Percentiles rank a stretch among this genome's conserved stretches.
These are phyloP conservation scores for Dipodascopsis uninucleata DNA, from an alignment of 805 yeast species.

Conservation along the genomic window DNA sequence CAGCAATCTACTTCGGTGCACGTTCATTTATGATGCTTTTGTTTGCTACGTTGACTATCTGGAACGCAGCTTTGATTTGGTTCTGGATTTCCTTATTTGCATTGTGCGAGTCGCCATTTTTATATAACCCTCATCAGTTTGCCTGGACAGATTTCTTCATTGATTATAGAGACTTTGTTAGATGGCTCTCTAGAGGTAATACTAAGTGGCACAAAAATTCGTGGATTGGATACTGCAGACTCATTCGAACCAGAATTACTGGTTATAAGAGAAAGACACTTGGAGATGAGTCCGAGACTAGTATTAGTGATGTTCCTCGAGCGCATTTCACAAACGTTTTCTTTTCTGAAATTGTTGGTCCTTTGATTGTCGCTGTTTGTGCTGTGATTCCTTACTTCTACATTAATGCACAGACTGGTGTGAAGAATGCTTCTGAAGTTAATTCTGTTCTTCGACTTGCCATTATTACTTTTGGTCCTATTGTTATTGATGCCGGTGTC, in stretches of 20 bases:
- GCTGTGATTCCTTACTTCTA: constrained; percentile 71
- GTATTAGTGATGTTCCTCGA: constrained; percentile 62
- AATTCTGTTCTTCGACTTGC: constrained; percentile 61
- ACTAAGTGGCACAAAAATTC: constrained; percentile 61
- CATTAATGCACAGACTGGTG: constrained; percentile 86
- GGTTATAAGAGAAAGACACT: constrained; percentile 79
- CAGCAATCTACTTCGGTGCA: constrained; percentile 76
- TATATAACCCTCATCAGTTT: constrained; percentile 97
- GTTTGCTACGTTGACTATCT: constrained; percentile 75
- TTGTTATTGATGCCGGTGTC: constrained; percentile 84
- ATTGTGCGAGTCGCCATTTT: constrained; percentile 83
- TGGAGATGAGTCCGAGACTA: constrained; percentile 63
- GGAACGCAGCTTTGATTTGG: constrained; percentile 95
- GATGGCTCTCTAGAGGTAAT: constrained; percentile 84
- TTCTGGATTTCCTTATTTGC: constrained; percentile 94
- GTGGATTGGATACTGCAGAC: constrained; percentile 74
- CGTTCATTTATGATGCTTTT: constrained; percentile 63
- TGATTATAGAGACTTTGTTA: constrained; percentile 89
- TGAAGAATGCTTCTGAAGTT: constrained; percentile 43
- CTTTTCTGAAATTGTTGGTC: constrained; percentile 75
- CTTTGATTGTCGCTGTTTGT: constrained; percentile 64
- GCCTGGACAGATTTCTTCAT: constrained; percentile 93
- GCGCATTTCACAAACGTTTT: constrained; percentile 75
- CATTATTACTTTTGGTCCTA: constrained; percentile 74
- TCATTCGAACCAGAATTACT: constrained; percentile 80